Base-by-base conservation (phyloP, 1,139 yeast genomes). In the Geotrichum carabidarum region DNA sequence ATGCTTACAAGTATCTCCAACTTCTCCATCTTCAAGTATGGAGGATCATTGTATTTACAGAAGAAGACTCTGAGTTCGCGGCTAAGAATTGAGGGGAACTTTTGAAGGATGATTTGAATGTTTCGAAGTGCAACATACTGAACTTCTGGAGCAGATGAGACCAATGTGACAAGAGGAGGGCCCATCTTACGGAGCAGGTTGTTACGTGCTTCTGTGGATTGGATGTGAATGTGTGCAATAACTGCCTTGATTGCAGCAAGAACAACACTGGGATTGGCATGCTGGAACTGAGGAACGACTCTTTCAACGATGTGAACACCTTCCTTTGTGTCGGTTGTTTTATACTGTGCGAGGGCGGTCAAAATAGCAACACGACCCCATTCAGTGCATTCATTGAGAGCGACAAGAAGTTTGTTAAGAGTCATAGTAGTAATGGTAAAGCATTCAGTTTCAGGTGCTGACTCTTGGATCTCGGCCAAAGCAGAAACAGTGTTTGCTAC, bases 311-410 rank as follows among this genome's bases (percentile, higher is more conserved):
- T 89, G 67, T 88, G 93, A 60, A 80, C 82, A 1, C 95, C 90
- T 65, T 91, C 96, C 30, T 78, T 77, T 1, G 74, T 68, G 53
- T 78, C 80, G 0, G 87, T 75, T 2, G 79, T 71, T 8, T 58
- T 53, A 68, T 85, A 93, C 50, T 86, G 91, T 8, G 89, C 78
- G 61, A 94, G 73, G 1, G 96, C 90, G 1, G 88, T 81, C 60
- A 94, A 76, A 48, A 94, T 87, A 1, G 97, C 83, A 61, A 93
- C 86, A 66, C 99, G 80, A 6, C 99, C 99, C 99, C 99, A 94
- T 73, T 94, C 99, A 1, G 98, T 91, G 72, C 98, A 93, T 72
- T 94, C 99, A 70, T 91, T 91, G 61, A 94, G 77, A 32, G 96
- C 95, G 62, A 83, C 77, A 58, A 94, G 75, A 58, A 93, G 78